phyloP scores from a whole-genome alignment of 345 rosid species.

The Populus nigra region DNA sequence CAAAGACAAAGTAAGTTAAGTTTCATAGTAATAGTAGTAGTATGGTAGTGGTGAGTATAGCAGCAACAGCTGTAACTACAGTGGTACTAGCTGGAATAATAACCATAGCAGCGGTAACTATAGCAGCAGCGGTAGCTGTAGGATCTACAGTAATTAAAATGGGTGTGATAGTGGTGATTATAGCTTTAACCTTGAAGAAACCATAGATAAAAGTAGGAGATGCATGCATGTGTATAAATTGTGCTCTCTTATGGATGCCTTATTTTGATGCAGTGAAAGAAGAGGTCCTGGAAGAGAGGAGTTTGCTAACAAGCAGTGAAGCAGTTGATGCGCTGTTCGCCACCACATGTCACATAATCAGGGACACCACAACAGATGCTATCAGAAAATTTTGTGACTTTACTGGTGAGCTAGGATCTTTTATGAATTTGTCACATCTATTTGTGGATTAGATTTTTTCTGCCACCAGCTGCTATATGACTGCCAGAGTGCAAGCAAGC shows the following conservation, averaged over 20 bases:
- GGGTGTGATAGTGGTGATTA: too few relatives aligned
- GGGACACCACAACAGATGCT: slow-evolving; percentile 55
- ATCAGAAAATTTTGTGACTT: slow-evolving; percentile 60
- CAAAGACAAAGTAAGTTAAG: slow-evolving; percentile 34
- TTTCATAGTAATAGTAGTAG: slow-evolving; percentile 2
- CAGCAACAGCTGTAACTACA: too few relatives aligned
- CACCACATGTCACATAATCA: slow-evolving; percentile 69
- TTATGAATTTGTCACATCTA: neutral
- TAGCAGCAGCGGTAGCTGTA: too few relatives aligned
- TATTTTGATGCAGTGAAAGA: slow-evolving; percentile 34
- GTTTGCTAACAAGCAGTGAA: slow-evolving; percentile 54
- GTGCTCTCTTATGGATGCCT: neutral
- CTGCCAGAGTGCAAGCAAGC: neutral
- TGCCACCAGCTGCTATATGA: too few relatives aligned
- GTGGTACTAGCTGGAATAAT: too few relatives aligned
- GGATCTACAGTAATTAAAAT: too few relatives aligned
- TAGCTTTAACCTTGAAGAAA: neutral
- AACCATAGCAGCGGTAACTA: too few relatives aligned
- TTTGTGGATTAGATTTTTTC: neutral
- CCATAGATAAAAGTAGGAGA: neutral
- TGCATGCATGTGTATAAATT: neutral
- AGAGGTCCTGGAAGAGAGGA: slow-evolving; percentile 41
- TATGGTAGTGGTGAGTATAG: neutral
- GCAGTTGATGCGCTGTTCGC: slow-evolving; percentile 76
- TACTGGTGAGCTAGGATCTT: slow-evolving; percentile 53